Evolutionary conservation across 495 filamentous ascomycete species (phyloP), one percentile per base, ranked within the genome.

Genomic region (Bacidia gigantensis): DNA sequence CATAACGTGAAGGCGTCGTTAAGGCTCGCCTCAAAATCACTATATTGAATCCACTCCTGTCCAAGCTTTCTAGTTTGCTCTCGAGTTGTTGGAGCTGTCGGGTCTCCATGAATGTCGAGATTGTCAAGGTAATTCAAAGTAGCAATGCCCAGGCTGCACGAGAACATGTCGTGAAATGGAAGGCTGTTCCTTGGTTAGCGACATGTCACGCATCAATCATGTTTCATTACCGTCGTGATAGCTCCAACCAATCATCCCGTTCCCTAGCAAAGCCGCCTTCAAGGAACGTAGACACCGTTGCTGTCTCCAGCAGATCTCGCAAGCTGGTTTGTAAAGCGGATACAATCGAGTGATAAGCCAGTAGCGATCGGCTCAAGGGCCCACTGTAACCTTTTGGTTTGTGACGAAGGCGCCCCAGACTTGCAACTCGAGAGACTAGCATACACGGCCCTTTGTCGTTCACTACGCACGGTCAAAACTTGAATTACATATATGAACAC

Each of bases 381-480:
- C 92, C 92, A 22, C 92, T 96, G 66, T 95, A 99, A 22, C 93
- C 89, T 58, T 89, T 89, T 3, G 74, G 69, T 56, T 86, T 76
- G 62, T 99, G 92, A 26, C 80, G 78, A 22, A 99, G 70, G 57
- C 83, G 84, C 44, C 83, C 79, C 57, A 97, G 72, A 47, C 82
- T 87, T 12, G 89, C 84, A 51, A 92, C 83, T 39, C 89, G 83
- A 52, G 86, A 87, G 54, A 96, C 78, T 26, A 96, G 75, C 54
- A 90, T 72, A 38, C 85, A 79, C 66, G 82, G 81, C 10, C 69
- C 66, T 62, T 82, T 83, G 58, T 90, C 75, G 26, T 44, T 9
- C 9, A 17, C 41, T 44, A 22, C 20, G 73, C 70, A 26, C 79
- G 29, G 29, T 35, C 29, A 35, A 14, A 7, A 5, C 29, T 26